phyloP scores from a whole-genome alignment of 495 filamentous ascomycete genomes.

The Aspergillus diversus region DNA sequence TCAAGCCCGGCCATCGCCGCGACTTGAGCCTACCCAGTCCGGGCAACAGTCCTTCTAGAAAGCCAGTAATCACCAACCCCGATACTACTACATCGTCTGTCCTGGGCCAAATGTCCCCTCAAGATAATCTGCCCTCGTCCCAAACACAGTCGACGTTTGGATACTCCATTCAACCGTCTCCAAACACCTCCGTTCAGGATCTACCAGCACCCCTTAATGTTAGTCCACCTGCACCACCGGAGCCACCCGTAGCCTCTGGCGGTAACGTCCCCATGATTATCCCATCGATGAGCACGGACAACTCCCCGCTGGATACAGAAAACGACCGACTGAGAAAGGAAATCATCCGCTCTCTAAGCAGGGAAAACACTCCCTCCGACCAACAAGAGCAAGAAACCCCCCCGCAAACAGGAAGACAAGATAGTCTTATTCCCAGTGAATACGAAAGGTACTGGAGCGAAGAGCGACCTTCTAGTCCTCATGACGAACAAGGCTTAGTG shows the following conservation, averaged over 20 bases:
- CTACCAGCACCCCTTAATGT: conserved; percentile 45
- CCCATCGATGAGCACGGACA: conserved; percentile 59
- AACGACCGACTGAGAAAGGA: conserved; percentile 79
- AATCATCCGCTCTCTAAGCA: conserved; percentile 76
- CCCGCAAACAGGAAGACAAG: conserved; percentile 37
- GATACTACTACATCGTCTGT: conserved; percentile 41
- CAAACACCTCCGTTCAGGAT: conserved; percentile 43
- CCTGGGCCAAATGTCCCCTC: conserved; percentile 48
- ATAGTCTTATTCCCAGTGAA: conserved; percentile 57
- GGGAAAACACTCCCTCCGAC: conserved; percentile 43
- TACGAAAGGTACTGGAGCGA: conserved; percentile 65
- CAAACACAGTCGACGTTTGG: conserved; percentile 8
- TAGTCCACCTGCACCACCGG: conserved; percentile 25
- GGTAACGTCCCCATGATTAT: conserved; percentile 50
- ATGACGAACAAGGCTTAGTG: conserved; percentile 17
- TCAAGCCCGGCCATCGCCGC: conserved; percentile 62
- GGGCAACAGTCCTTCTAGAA: conserved; percentile 64
- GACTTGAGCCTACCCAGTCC: conserved; percentile 64
- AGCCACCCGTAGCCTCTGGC: conserved; percentile 7
- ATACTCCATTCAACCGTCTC: conserved; percentile 21
- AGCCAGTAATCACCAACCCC: conserved; percentile 53
- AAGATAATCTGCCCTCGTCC: conserved; percentile 18
- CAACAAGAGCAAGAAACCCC: conserved; percentile 33
- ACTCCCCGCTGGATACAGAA: conserved; percentile 65
- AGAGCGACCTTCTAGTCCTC: conserved; percentile 20